Evolutionary conservation across 2,329 filamentous ascomycete species (phyloP).

Genomic region (Pseudomassariella vexata): DNA sequence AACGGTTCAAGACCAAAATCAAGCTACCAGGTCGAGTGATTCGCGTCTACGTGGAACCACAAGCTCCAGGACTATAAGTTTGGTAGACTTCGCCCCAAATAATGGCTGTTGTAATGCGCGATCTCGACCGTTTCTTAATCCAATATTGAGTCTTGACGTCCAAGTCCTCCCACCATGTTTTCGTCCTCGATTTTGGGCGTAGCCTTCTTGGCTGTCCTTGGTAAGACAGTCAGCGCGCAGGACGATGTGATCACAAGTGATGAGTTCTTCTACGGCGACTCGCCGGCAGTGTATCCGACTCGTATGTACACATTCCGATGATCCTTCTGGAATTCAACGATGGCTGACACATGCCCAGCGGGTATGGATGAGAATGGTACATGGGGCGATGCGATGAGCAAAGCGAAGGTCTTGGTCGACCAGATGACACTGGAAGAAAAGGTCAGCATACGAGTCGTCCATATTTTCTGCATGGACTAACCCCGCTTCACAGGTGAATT

Average conservation of each 20-base stretch:
- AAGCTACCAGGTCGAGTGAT: too few species aligned
- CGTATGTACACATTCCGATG: constrained; percentile 5
- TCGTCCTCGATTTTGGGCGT: background rate
- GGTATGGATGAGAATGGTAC: constrained; percentile 5
- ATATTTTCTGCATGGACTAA: too few species aligned
- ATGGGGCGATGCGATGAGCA: constrained; percentile 55
- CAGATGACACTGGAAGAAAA: constrained; percentile 62
- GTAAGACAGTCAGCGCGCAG: background rate
- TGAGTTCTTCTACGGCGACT: constrained; percentile 12
- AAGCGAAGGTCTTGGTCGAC: constrained; percentile 56
- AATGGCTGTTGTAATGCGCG: too few species aligned
- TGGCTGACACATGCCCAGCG: constrained; percentile 3
- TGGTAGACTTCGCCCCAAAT: too few species aligned
- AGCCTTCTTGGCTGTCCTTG: background rate
- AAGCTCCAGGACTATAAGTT: too few species aligned
- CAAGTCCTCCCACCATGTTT: background rate
- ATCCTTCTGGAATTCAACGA: background rate
- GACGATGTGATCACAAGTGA: constrained; percentile 8
- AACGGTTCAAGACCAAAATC: too few species aligned
- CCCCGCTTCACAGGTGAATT: constrained; percentile 8
- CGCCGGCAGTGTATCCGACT: constrained; percentile 12
- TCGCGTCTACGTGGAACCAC: too few species aligned
- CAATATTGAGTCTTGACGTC: too few species aligned
- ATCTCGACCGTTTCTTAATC: too few species aligned
- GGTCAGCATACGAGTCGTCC: too few species aligned